Evolutionary conservation across 257 asterid genomes (phyloP).

Genomic region (Galeopsis tetrahit): DNA sequence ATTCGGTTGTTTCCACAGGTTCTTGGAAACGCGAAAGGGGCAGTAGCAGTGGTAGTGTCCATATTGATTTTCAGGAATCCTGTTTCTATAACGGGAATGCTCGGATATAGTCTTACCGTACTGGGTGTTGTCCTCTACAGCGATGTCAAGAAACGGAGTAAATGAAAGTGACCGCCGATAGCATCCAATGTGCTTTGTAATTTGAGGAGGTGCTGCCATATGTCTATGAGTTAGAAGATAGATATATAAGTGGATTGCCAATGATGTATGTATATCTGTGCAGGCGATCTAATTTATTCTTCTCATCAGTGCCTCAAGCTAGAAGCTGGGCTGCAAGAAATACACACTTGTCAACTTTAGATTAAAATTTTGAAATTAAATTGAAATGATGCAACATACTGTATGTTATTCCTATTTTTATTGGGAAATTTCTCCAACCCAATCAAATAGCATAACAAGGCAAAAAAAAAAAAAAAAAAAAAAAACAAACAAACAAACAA

Average conservation of each 20-base stretch:
- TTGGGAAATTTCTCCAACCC: no score
- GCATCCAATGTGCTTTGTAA: slow-evolving; percentile 34
- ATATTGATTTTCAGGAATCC: slow-evolving; percentile 80
- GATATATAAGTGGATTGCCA: not conserved
- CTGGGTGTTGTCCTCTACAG: slow-evolving; percentile 76
- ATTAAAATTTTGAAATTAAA: not conserved
- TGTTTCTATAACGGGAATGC: slow-evolving; percentile 78
- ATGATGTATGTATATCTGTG: slow-evolving; percentile 9
- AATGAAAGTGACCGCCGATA: slow-evolving; percentile 39
- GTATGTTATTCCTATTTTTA: not conserved
- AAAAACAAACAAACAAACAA: no score
- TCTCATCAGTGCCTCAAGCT: not conserved
- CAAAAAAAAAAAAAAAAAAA: no score
- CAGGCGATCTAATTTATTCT: slow-evolving; percentile 1
- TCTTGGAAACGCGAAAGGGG: slow-evolving; percentile 88
- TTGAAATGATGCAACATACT: not conserved
- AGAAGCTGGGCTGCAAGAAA: not conserved
- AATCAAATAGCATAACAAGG: no score
- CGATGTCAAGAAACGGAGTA: slow-evolving; percentile 82
- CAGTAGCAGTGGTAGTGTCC: slow-evolving; percentile 82
- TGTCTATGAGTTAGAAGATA: not conserved
- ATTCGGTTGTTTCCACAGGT: slow-evolving; percentile 52
- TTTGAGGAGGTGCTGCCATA: slow-evolving; percentile 37
- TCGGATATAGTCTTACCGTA: slow-evolving; percentile 70
- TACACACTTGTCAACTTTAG: not conserved